Conservation (phyloP, 805 yeast species). For the Spathaspora hagerdaliae region DNA sequence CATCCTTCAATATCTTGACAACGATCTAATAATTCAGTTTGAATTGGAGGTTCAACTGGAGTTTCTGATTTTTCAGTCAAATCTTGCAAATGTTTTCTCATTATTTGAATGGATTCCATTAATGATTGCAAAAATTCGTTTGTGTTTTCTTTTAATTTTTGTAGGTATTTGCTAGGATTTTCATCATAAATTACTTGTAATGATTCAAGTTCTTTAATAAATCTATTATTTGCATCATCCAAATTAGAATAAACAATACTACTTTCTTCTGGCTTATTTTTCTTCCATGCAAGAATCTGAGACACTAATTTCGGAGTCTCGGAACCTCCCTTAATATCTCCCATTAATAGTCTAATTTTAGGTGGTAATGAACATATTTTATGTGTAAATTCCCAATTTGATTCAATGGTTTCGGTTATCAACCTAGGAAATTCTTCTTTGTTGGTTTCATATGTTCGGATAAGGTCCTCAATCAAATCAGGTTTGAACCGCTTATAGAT, state of each 20-base stretch:
- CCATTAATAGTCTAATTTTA: constrained; percentile 74
- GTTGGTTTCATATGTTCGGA: constrained; percentile 14
- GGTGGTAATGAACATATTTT: constrained; percentile 62
- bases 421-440: constrained; percentile 3
- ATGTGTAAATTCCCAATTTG: constrained; percentile 61
- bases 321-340: constrained; percentile 89
- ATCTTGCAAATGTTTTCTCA: constrained; percentile 55
- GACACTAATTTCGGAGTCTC: constrained; percentile 90
- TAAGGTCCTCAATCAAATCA: constrained; percentile 35
- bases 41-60: constrained; percentile 81
- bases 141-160: no score
- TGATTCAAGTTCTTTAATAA: constrained; percentile 39
- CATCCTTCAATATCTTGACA: constrained; percentile 59
- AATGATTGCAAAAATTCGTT: neutral
- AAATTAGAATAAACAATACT: constrained; percentile 49
- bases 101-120: constrained; percentile 35
- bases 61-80: constrained; percentile 71
- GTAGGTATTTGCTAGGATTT: neutral
- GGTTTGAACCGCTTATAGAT: constrained; percentile 76
- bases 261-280: constrained; percentile 47
- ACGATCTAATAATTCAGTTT: constrained; percentile 63
- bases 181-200: neutral
- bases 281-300: constrained; percentile 69
- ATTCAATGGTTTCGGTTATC: constrained; percentile 36
- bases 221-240: constrained; percentile 56